Evolutionary conservation across 192 early-diverging fungal species (phyloP).

Genomic region (Jimgerdemannia flammicorona): DNA sequence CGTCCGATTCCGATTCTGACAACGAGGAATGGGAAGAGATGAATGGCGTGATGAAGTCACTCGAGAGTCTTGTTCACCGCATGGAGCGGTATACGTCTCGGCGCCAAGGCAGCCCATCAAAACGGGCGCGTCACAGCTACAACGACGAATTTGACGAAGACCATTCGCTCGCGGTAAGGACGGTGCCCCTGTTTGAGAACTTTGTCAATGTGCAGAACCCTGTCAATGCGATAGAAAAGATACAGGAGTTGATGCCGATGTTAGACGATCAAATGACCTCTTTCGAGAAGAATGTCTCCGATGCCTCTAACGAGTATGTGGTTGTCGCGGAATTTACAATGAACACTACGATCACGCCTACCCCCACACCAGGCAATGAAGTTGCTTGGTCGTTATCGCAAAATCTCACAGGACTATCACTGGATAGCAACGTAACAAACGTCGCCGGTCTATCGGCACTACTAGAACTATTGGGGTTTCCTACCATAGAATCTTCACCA

Average conservation of each 20-base stretch:
- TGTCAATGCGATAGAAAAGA: not conserved
- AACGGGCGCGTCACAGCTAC: not conserved
- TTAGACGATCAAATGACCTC: not conserved
- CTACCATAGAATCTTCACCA: not conserved
- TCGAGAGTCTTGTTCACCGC: not conserved
- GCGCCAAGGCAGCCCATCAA: not conserved
- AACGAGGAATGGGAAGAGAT: not conserved
- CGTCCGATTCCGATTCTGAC: not conserved
- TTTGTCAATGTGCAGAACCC: not conserved
- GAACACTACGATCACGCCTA: not conserved
- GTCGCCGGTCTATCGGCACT: not conserved
- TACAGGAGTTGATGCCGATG: not conserved
- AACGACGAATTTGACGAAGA: not conserved
- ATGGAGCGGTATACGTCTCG: not conserved
- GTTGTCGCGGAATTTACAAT: not conserved
- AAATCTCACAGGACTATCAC: not conserved
- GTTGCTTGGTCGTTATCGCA: not conserved
- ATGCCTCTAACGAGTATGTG: not conserved
- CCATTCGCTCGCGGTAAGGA: not conserved
- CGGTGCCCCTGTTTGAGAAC: not conserved
- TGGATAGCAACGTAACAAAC: not conserved
- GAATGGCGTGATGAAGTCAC: not conserved
- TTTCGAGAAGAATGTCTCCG: not conserved
- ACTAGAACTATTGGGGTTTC: not conserved
- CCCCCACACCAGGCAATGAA: not conserved